Percentiles rank a stretch among this genome's conserved stretches.
Conservation (phyloP, 23 red algal species). For the Porphyridium purpureum region DNA sequence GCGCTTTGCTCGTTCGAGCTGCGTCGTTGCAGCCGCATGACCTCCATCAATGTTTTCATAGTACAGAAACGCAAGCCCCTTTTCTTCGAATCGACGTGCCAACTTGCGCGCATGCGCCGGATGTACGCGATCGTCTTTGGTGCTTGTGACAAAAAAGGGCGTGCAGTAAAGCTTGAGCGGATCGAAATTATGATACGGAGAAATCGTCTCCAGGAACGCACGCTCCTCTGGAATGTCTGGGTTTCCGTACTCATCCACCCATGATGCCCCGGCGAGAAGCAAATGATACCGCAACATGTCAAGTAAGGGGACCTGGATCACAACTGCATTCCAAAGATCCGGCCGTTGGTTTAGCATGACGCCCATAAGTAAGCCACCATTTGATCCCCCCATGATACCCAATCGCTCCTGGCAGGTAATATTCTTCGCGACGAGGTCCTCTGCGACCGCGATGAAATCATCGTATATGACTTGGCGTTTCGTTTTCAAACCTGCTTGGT, state of each 20-base stretch:
- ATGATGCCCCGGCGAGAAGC: conserved; percentile 46
- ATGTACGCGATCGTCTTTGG: no score
- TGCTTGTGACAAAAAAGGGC: no score
- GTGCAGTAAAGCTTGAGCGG: no score
- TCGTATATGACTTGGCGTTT: conserved; percentile 56
- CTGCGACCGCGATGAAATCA: conserved; percentile 47
- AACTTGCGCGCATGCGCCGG: no score
- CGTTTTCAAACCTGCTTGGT: conserved; percentile 43
- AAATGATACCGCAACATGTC: conserved; percentile 55
- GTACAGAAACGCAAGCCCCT: no score
- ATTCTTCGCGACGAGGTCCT: conserved; percentile 5
- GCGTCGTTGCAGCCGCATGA: no score
- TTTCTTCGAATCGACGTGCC: no score
- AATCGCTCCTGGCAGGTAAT: not conserved
- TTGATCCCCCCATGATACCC: conserved; percentile 58
- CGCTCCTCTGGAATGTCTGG: not conserved
- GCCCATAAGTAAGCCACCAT: conserved; percentile 63
- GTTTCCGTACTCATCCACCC: conserved; percentile 23
- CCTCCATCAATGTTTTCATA: no score
- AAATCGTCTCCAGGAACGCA: no score
- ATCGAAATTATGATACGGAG: no score
- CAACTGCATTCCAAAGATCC: conserved; percentile 44
- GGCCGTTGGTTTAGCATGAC: conserved; percentile 59
- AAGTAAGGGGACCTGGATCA: conserved; percentile 43
- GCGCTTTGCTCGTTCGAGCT: no score